A percentile compares a stretch with the other conserved stretches of the same genome.
Evolutionary conservation across 176 grass and related monocot genomes (phyloP).

Genomic region (Carex myosuroides): DNA sequence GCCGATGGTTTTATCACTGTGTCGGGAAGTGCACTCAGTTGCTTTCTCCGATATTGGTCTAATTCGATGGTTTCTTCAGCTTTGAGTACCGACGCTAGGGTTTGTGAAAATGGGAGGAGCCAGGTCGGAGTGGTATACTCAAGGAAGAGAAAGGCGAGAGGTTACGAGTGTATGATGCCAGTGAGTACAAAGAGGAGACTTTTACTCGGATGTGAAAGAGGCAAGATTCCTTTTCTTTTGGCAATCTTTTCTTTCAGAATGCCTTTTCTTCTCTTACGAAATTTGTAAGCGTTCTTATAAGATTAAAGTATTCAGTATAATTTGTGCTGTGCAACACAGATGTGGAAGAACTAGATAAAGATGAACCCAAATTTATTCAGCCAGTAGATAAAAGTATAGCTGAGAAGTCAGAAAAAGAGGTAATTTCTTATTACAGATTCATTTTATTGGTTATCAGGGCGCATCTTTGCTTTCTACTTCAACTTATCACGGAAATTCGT

Average conservation of each 20-base stretch:
- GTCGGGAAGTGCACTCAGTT: conserved; percentile 29
- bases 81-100: conserved; percentile 6
- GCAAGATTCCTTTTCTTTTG: conserved; percentile 30
- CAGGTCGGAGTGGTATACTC: conserved; percentile 21
- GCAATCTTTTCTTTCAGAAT: not conserved
- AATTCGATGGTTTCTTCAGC: not conserved
- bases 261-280: not conserved
- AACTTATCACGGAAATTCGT: not conserved
- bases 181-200: conserved; percentile 35
- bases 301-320: not conserved
- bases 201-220: conserved; percentile 31
- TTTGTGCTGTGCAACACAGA: not conserved
- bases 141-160: conserved; percentile 62
- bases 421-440: not conserved
- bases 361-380: not conserved
- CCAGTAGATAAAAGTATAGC: not conserved
- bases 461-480: not conserved
- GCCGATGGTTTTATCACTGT: conserved; percentile 29
- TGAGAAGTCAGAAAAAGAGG: conserved; percentile 27
- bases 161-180: not conserved
- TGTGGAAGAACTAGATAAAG: conserved; percentile 7
- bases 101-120: conserved; percentile 5
- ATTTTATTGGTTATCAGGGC: not conserved
- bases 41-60: conserved; percentile 30
- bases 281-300: not conserved